phyloP scores from a whole-genome alignment of 768 basidiomycete genomes.

The Trametes coccinea region DNA sequence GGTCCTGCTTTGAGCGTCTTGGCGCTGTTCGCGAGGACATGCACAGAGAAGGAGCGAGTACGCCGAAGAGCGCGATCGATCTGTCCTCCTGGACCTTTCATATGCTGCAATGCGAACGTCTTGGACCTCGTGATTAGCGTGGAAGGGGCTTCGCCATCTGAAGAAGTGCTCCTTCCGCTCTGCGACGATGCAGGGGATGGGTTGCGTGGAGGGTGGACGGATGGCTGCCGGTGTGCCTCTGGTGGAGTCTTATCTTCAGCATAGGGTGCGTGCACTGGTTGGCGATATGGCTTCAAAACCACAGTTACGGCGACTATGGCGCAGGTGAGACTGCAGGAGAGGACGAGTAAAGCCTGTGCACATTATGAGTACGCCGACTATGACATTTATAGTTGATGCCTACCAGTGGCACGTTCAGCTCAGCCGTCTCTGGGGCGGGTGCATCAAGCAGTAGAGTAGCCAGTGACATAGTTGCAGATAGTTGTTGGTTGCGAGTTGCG shows the following conservation, averaged over 20 bases:
- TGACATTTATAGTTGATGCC: neutral
- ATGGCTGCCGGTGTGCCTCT: neutral
- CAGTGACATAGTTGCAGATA: too few relatives aligned
- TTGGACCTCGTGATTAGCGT: neutral
- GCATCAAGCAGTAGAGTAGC: too few relatives aligned
- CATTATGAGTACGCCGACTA: neutral
- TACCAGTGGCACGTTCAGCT: neutral
- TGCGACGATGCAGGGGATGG: neutral
- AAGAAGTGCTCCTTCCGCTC: neutral
- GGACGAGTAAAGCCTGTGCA: neutral
- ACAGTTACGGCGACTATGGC: neutral
- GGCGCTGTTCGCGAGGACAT: conserved; percentile 1
- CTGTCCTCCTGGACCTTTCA: neutral
- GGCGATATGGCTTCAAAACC: neutral
- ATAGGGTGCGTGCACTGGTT: neutral
- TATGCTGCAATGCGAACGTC: neutral
- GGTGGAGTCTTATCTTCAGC: neutral
- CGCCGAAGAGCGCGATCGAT: neutral
- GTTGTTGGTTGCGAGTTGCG: too few relatives aligned
- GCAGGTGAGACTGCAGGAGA: neutral
- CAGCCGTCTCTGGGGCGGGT: neutral
- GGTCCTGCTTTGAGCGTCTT: neutral
- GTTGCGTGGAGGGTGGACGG: neutral
- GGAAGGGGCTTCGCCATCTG: neutral
- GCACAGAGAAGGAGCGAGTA: conserved; percentile 2